Conservation (phyloP, 352 stramenopile species). For the Phytophthora palmivora region DNA sequence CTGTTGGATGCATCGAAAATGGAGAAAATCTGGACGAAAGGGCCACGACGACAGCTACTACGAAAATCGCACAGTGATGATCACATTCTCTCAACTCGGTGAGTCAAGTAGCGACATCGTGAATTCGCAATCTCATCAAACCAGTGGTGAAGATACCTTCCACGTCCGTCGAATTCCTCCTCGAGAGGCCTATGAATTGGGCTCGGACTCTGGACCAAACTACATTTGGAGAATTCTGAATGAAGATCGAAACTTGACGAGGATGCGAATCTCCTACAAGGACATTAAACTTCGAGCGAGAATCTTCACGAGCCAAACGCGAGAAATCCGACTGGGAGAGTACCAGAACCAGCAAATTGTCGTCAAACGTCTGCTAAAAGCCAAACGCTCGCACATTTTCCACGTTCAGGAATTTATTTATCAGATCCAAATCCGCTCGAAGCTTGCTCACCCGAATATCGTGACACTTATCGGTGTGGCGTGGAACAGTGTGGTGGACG, state of each 20-base stretch:
- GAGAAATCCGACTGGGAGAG: slow-evolving; percentile 44
- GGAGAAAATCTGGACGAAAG: slow-evolving; percentile 20
- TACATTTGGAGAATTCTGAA: slow-evolving; percentile 23
- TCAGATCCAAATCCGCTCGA: slow-evolving; percentile 42
- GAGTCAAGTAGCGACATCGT: slow-evolving; percentile 8
- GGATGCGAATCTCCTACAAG: slow-evolving; percentile 36
- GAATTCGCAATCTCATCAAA: slow-evolving; percentile 2
- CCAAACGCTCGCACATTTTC: slow-evolving; percentile 34
- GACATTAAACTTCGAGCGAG: slow-evolving; percentile 27
- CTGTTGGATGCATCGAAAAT: slow-evolving; percentile 32
- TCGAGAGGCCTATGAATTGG: slow-evolving; percentile 28
- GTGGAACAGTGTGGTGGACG: slow-evolving; percentile 50
- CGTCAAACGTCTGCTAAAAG: slow-evolving; percentile 49
- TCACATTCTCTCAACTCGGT: slow-evolving; percentile 22
- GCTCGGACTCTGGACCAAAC: slow-evolving; percentile 18
- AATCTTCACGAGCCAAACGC: slow-evolving; percentile 36
- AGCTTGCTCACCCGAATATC: slow-evolving; percentile 43
- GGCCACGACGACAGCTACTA: slow-evolving; percentile 8
- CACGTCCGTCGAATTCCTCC: slow-evolving; percentile 4
- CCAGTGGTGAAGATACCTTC: slow-evolving; percentile 9
- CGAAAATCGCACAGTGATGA: slow-evolving; percentile 8
- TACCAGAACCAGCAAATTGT: slow-evolving; percentile 41
- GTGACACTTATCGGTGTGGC: slow-evolving; percentile 49
- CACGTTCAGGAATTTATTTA: slow-evolving; percentile 43
- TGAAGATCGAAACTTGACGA: slow-evolving; percentile 21